These are phyloP conservation scores for Viola odorata DNA, from an alignment of 345 rosid species.

Conservation along the genomic window DNA sequence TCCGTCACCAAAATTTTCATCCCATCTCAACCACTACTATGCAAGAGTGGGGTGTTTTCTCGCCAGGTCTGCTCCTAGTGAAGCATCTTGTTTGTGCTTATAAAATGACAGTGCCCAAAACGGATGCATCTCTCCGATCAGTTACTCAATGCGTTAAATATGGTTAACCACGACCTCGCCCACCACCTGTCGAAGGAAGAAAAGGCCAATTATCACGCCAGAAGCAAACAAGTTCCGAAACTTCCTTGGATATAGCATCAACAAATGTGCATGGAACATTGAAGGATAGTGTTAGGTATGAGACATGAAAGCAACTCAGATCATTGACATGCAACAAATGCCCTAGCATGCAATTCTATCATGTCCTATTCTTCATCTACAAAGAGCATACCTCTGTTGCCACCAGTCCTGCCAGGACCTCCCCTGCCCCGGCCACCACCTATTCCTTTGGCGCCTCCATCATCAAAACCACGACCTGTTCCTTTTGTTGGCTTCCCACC, in stretches of 20 bases:
- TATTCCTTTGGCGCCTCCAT: slow-evolving; percentile 48
- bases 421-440: slow-evolving; percentile 74
- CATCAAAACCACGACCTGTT: slow-evolving; percentile 68
- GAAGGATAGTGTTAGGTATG: no score
- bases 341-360: no score
- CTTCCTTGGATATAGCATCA: not conserved
- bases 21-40: not conserved
- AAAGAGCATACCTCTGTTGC: slow-evolving; percentile 44
- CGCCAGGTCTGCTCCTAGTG: not conserved
- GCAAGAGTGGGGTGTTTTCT: not conserved
- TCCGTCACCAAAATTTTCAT: no score
- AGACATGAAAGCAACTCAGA: no score
- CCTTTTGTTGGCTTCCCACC: slow-evolving; percentile 62
- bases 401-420: slow-evolving; percentile 57
- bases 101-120: not conserved
- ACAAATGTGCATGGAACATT: not conserved
- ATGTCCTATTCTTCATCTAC: no score
- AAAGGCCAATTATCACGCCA: not conserved
- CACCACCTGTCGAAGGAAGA: not conserved
- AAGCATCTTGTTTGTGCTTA: not conserved
- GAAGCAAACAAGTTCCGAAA: not conserved
- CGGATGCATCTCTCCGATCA: not conserved
- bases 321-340: no score
- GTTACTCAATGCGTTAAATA: not conserved
- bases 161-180: not conserved